These are phyloP conservation scores for Aureoboletus auriporus DNA, from an alignment of 768 basidiomycete species.

Conservation along the genomic window DNA sequence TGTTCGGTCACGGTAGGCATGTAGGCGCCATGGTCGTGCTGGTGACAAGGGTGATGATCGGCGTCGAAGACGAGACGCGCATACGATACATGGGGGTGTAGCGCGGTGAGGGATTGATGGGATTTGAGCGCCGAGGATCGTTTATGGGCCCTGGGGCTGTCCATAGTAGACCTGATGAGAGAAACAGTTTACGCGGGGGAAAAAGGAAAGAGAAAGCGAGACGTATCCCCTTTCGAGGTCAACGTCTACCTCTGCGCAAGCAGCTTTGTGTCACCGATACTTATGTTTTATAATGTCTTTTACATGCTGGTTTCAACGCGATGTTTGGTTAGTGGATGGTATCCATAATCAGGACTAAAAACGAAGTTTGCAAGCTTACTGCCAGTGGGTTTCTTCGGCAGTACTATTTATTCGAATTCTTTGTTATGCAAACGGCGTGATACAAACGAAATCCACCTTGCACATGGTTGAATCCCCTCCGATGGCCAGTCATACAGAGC, in stretches of 20 bases:
- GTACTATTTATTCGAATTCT: no score
- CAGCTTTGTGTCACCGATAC: conserved; percentile 58
- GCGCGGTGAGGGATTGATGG: conserved; percentile 34
- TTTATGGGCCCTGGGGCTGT: conserved; percentile 16
- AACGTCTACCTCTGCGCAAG: conserved; percentile 39
- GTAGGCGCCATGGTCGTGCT: conserved; percentile 18
- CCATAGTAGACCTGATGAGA: conserved; percentile 30
- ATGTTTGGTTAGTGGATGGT: no score
- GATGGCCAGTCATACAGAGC: no score
- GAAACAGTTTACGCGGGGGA: conserved; percentile 16
- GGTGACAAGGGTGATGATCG: conserved; percentile 10
- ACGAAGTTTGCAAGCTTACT: no score
- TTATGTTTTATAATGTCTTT: conserved; percentile 62
- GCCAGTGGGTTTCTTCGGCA: no score
- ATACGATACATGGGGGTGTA: conserved; percentile 24
- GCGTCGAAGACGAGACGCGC: conserved; percentile 17
- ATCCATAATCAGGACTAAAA: no score
- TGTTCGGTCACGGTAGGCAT: conserved; percentile 39
- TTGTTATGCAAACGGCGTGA: no score
- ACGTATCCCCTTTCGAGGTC: conserved; percentile 54
- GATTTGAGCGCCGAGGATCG: conserved; percentile 45
- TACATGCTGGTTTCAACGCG: conserved; percentile 46
- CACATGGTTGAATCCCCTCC: no score
- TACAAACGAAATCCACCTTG: no score
- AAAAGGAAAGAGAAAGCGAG: not conserved